phyloP scores from a whole-genome alignment of 2,329 filamentous ascomycete genomes.

The Cladosporium halotolerans region DNA sequence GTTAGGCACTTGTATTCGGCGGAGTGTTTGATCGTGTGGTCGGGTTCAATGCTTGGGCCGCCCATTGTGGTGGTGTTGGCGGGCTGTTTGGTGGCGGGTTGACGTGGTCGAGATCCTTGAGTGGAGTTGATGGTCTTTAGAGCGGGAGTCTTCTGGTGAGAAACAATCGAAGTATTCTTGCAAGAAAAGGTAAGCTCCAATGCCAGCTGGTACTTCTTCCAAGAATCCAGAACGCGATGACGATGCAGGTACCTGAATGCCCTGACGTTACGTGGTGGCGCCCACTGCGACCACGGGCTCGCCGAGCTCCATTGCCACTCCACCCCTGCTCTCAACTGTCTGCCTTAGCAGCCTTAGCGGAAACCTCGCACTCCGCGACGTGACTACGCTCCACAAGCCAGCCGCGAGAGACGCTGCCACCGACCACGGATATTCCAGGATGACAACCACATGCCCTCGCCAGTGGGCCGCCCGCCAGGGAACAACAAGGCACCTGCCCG shows the following conservation, averaged over 20 bases:
- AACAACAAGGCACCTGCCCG: conserved; percentile 4
- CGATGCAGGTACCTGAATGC: neutral
- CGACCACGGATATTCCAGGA: no score
- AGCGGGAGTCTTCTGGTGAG: no score
- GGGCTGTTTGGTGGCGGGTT: neutral
- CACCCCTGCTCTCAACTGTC: neutral
- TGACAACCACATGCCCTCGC: neutral
- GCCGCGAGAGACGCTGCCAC: no score
- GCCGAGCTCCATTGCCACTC: neutral
- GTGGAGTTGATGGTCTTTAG: no score
- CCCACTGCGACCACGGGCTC: neutral
- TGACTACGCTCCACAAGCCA: neutral
- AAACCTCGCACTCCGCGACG: neutral
- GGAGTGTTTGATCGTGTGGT: conserved; percentile 5
- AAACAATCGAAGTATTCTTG: neutral
- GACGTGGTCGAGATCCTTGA: neutral
- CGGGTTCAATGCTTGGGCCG: neutral
- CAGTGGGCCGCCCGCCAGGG: neutral
- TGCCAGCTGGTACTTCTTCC: neutral
- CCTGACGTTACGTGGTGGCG: neutral
- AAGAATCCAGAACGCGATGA: neutral
- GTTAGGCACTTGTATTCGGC: conserved; percentile 2
- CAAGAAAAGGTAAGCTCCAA: neutral
- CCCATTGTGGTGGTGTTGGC: neutral
- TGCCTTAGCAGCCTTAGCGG: neutral